A percentile compares a stretch with the other conserved stretches of the same genome.
Conservation (phyloP, 176 grass and related monocot genomes). For the Metroxylon sagu region DNA sequence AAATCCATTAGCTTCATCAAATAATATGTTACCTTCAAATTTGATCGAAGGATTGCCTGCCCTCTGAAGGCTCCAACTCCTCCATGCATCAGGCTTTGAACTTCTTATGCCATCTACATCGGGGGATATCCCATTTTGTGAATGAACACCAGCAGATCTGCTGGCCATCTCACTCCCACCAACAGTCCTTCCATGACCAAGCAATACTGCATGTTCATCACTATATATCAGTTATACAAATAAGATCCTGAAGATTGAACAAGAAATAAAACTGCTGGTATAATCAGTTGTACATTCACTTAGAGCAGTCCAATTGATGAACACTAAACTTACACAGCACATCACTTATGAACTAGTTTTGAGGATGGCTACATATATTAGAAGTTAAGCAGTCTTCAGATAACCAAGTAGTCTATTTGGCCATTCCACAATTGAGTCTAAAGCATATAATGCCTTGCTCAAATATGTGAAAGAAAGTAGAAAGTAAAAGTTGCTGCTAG, state of each 20-base stretch:
- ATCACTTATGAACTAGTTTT: too few relatives aligned
- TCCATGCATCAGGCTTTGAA: conserved; percentile 32
- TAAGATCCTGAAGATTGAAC: neutral
- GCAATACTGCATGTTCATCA: conserved; percentile 21
- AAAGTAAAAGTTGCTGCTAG: too few relatives aligned
- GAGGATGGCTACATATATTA: too few relatives aligned
- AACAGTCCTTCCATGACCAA: conserved; percentile 4
- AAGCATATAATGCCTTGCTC: too few relatives aligned
- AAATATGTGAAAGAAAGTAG: too few relatives aligned
- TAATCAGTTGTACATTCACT: too few relatives aligned
- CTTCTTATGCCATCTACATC: conserved; percentile 22
- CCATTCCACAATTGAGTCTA: too few relatives aligned
- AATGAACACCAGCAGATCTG: neutral
- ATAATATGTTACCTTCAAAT: conserved; percentile 41
- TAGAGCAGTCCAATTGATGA: too few relatives aligned
- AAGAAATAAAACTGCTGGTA: too few relatives aligned
- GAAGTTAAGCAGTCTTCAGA: too few relatives aligned
- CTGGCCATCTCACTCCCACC: conserved; percentile 6
- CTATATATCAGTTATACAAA: conserved; percentile 3
- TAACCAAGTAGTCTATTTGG: too few relatives aligned
- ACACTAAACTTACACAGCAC: too few relatives aligned
- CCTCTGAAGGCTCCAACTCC: conserved; percentile 46
- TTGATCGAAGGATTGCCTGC: conserved; percentile 25
- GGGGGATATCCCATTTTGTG: conserved; percentile 19
- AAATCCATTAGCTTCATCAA: conserved; percentile 10